Conservation (phyloP, 768 basidiomycete species). For the Rhizopogon vinicolor region DNA sequence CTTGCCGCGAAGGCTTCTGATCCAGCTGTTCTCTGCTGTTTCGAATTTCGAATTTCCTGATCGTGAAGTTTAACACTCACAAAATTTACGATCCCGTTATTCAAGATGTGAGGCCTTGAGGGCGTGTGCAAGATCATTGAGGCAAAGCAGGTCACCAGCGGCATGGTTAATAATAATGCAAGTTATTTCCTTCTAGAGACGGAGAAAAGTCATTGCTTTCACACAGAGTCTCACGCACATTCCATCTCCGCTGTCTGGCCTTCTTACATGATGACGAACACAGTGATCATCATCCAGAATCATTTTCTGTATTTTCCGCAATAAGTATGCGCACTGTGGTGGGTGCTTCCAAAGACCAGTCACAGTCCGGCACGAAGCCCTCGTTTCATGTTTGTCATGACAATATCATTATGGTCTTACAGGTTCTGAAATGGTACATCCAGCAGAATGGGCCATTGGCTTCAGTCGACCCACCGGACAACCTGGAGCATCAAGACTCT, state of each 20-base stretch:
- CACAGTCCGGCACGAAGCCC: slow-evolving; percentile 70
- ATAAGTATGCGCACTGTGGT: slow-evolving; percentile 58
- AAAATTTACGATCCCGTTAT: no score
- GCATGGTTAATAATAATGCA: no score
- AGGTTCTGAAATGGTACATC: slow-evolving; percentile 81
- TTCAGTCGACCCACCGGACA: slow-evolving; percentile 76
- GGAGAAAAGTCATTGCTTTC: no score
- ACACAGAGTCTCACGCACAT: background rate
- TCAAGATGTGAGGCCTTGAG: no score
- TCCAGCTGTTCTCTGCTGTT: no score
- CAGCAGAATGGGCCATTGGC: slow-evolving; percentile 51
- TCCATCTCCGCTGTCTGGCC: background rate
- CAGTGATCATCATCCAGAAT: slow-evolving; percentile 38
- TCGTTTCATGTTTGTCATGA: background rate
- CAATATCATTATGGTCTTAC: background rate
- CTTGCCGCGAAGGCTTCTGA: no score
- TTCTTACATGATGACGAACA: slow-evolving; percentile 18
- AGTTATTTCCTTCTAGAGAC: no score
- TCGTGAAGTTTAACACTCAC: no score
- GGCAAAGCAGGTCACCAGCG: no score
- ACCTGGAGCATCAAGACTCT: slow-evolving; percentile 65
- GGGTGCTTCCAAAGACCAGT: slow-evolving; percentile 76
- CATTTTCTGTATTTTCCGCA: slow-evolving; percentile 56
- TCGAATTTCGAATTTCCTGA: no score
- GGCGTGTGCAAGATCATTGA: no score